A percentile compares a stretch with the other conserved stretches of the same genome.
phyloP scores from a whole-genome alignment of 2,329 filamentous ascomycete species.

The Paramyrothecium sp. region DNA sequence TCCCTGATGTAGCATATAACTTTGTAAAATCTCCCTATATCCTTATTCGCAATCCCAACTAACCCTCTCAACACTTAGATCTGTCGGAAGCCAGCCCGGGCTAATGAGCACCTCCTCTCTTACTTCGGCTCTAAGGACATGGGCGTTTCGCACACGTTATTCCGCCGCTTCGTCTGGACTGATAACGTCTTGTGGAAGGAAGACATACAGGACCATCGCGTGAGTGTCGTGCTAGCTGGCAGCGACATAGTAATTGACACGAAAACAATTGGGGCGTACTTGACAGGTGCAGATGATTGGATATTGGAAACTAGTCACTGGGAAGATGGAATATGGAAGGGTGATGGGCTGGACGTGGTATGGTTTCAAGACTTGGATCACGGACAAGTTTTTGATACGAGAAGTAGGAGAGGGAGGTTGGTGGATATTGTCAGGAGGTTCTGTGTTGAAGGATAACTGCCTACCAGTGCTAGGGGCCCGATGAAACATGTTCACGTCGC shows the following conservation, averaged over 20 bases:
- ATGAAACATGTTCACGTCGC: background rate
- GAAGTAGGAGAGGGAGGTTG: conserved; percentile 25
- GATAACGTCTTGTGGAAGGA: conserved; percentile 62
- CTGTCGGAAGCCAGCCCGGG: conserved; percentile 35
- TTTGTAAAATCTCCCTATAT: conserved; percentile 34
- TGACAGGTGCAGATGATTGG: conserved; percentile 33
- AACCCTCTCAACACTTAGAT: conserved; percentile 23
- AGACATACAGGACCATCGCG: conserved; percentile 38
- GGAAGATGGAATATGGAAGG: conserved; percentile 26
- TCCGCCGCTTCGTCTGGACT: conserved; percentile 59
- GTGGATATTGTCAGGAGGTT: conserved; percentile 24
- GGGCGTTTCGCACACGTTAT: conserved; percentile 55
- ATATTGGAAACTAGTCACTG: conserved; percentile 8
- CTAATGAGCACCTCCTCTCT: conserved; percentile 59
- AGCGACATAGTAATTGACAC: conserved; percentile 56
- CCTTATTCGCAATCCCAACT: background rate
- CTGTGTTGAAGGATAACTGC: conserved; percentile 4
- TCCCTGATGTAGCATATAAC: conserved; percentile 63
- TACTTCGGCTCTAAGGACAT: conserved; percentile 61
- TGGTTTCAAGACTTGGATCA: conserved; percentile 56
- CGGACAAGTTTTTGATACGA: conserved; percentile 49
- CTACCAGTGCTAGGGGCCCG: background rate
- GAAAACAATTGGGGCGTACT: conserved; percentile 48
- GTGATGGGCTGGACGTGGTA: conserved; percentile 45
- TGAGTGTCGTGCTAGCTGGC: conserved; percentile 49